Evolutionary conservation across 2,329 filamentous ascomycete species (phyloP).

Genomic region (Aspergillus oerlinghausenensis): DNA sequence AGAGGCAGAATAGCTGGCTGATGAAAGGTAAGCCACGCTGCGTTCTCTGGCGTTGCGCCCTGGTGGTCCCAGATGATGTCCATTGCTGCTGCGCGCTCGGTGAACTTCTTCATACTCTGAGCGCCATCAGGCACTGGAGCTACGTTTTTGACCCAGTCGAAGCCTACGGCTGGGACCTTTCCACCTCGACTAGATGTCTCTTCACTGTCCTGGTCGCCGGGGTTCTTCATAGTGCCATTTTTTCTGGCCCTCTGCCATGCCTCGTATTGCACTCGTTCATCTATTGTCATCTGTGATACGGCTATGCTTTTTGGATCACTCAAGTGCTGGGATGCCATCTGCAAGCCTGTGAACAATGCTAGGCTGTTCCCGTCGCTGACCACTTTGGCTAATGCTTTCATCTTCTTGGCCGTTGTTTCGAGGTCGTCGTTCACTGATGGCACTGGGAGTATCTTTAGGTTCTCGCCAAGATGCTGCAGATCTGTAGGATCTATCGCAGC

Average conservation of each 20-base stretch:
- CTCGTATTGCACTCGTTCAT: constrained; percentile 13
- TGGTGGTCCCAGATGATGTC: constrained; percentile 17
- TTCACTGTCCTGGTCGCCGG: neutral
- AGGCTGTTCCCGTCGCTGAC: constrained; percentile 16
- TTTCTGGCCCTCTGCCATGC: constrained; percentile 9
- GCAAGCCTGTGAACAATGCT: constrained; percentile 16
- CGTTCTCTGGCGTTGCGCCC: constrained; percentile 21
- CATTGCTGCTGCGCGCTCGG: constrained; percentile 17
- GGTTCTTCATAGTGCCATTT: neutral
- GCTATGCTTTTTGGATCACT: constrained; percentile 11
- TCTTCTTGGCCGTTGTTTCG: constrained; percentile 13
- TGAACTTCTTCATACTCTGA: constrained; percentile 16
- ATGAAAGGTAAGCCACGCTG: constrained; percentile 20
- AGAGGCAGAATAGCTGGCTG: constrained; percentile 14
- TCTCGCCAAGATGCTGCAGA: constrained; percentile 2
- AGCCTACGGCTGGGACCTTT: neutral
- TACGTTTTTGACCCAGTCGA: constrained; percentile 16
- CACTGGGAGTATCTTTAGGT: constrained; percentile 8
- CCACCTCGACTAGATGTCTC: neutral
- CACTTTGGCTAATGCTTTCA: constrained; percentile 11
- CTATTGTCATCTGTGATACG: constrained; percentile 9
- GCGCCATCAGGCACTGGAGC: constrained; percentile 12
- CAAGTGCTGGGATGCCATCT: constrained; percentile 4
- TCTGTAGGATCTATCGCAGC: constrained; percentile 1
- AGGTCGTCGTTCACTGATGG: constrained; percentile 15